Percentiles rank a stretch among this genome's conserved stretches.
Conservation (phyloP, 2,329 filamentous ascomycete genomes). For the Corinectria fuckeliana region DNA sequence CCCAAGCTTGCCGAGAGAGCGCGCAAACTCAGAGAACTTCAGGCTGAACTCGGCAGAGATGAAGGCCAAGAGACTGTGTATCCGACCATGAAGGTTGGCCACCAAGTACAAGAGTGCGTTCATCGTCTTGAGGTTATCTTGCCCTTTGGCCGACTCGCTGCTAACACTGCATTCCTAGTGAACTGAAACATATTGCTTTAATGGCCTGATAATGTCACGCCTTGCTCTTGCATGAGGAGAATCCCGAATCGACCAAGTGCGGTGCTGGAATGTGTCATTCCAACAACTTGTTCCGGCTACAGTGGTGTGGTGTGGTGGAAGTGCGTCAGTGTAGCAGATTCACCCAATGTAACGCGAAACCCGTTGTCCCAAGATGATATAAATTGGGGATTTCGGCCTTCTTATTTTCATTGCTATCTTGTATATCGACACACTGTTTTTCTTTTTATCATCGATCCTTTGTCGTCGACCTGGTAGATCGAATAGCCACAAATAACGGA, state of each 20-base stretch:
- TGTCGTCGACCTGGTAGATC: background rate
- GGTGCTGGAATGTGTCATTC: background rate
- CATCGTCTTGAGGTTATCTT: background rate
- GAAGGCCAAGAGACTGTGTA: constrained; percentile 60
- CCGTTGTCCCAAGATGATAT: background rate
- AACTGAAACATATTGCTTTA: constrained; percentile 60
- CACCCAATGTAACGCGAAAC: too few species aligned
- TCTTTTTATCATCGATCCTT: background rate
- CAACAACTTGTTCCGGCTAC: background rate
- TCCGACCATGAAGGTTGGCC: constrained; percentile 61
- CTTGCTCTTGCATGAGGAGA: background rate
- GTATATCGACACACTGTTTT: background rate
- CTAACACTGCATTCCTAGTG: constrained; percentile 42
- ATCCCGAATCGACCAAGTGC: background rate
- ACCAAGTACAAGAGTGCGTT: constrained; percentile 63
- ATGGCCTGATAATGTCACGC: constrained; percentile 47
- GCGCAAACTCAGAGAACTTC: constrained; percentile 51
- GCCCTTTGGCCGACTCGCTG: background rate
- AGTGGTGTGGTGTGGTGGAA: background rate
- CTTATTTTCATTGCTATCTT: background rate
- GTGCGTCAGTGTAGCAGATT: background rate
- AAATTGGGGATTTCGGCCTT: background rate
- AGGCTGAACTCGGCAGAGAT: constrained; percentile 57
- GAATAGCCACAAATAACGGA: background rate
- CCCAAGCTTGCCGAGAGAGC: constrained; percentile 55